Conservation (phyloP, 495 filamentous ascomycete species). For the Poronia punctata region DNA sequence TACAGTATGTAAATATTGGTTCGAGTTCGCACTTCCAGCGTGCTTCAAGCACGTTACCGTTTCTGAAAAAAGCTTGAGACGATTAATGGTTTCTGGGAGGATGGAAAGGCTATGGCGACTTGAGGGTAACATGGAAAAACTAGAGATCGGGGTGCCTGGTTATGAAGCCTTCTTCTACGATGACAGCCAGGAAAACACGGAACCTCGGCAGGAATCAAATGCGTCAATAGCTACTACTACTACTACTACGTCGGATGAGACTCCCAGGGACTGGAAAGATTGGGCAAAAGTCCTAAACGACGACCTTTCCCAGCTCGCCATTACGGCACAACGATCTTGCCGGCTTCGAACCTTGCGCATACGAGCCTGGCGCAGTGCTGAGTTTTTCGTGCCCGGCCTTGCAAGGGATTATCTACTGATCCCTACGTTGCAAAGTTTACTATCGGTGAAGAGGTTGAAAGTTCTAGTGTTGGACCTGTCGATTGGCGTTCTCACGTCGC, state of each 20-base stretch:
- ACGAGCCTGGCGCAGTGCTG: neutral
- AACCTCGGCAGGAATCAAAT: neutral
- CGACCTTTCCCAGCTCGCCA: neutral
- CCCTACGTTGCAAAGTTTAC: neutral
- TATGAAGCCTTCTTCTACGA: neutral
- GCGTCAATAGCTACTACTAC: neutral
- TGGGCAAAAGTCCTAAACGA: neutral
- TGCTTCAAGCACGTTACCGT: neutral
- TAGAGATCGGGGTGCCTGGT: neutral
- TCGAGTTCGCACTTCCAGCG: conserved; percentile 1
- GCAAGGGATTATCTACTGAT: neutral
- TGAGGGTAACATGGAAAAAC: neutral
- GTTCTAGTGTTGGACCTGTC: neutral
- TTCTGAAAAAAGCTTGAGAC: neutral
- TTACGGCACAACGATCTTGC: neutral
- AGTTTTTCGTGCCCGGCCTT: neutral
- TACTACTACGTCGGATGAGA: neutral
- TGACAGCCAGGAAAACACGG: neutral
- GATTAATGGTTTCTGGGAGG: neutral
- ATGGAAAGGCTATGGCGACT: neutral
- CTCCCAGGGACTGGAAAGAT: neutral
- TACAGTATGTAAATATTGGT: conserved; percentile 2
- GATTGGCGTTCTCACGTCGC: neutral
- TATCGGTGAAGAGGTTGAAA: neutral
- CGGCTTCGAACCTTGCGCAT: conserved; percentile 1